Base-by-base conservation (phyloP, 2,329 filamentous ascomycete genomes). In the Monosporascus sp. region DNA sequence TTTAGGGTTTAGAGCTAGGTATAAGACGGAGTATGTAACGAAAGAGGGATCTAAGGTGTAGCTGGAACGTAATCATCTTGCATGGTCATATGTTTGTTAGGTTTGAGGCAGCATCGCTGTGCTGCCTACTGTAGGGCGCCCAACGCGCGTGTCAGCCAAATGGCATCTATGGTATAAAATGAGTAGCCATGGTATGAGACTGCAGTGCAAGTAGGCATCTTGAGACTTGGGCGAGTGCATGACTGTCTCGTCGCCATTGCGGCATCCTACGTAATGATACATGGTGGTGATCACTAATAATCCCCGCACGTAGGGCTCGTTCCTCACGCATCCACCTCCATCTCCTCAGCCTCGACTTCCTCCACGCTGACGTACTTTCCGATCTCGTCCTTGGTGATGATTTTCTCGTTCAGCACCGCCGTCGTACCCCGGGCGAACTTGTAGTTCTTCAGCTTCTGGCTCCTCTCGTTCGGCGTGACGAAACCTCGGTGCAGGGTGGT, bases 321-420 rank as follows among this genome's bases (percentile, higher is more conserved):
- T n/a, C 24, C 50, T 71, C 75, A 87, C 66, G 78, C 74, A 69
- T 88, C 85, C 46, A 88, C 76, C 64, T 88, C 85, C 85, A 88
- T 88, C 68, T 76, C 78, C 69, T 88, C 85, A 49, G 82, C 82
- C 58, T 87, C 84, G 52, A 96, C 73, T 71, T 97, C 92, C 65
- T 96, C 86, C 55, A 99, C 88, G 31, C 88, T 95, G 55, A 97
- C 87, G 73, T 94, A 97, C 72, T 95, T 93, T 71, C 88, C 88
- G 66, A 99, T 88, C 66, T 99, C 91, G 72, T 93, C 88, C 79
- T 90, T 94, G 66, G 83, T 91, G 71, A 97, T 96, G 63, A 97
- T 82, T 81, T 95, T 96, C 80, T 99, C 90, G 73, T 96, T 94
- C 69, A 99, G 78, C 60, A 94, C 90, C 9, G 92, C 93, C 9